Conservation (phyloP, 2,329 filamentous ascomycete species). For the Cercospora beticola region DNA sequence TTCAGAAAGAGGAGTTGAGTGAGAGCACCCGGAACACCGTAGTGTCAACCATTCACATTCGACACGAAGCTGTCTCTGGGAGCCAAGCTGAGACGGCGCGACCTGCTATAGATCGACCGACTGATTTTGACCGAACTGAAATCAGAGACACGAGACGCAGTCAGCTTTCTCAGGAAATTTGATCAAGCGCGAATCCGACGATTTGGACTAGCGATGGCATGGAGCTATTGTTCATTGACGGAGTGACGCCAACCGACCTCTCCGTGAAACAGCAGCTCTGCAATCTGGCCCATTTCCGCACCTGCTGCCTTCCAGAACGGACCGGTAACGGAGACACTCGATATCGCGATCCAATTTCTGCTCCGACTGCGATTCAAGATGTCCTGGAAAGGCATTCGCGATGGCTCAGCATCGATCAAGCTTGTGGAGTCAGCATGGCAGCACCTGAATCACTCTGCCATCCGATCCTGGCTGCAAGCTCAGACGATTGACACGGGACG, state of each 20-base stretch:
- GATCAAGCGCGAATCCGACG: neutral
- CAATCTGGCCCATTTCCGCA: neutral
- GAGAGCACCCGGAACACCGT: neutral
- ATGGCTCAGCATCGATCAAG: neutral
- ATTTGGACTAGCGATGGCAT: neutral
- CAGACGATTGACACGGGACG: neutral
- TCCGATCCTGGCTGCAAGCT: neutral
- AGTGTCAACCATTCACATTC: neutral
- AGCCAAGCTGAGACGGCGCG: neutral
- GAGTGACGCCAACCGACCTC: neutral
- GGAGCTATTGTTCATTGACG: neutral
- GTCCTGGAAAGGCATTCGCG: neutral
- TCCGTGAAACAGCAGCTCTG: neutral
- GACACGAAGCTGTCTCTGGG: neutral
- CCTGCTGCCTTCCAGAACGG: neutral
- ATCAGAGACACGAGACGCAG: neutral
- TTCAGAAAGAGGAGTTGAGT: neutral
- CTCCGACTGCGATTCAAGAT: neutral
- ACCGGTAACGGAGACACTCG: neutral
- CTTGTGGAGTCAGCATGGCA: neutral
- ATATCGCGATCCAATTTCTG: neutral
- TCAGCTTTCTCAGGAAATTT: neutral
- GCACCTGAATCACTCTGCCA: neutral
- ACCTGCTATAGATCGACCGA: neutral
- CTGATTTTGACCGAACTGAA: neutral